These are phyloP conservation scores for Phallus indusiatus DNA, from an alignment of 768 basidiomycete genomes.

Conservation along the genomic window DNA sequence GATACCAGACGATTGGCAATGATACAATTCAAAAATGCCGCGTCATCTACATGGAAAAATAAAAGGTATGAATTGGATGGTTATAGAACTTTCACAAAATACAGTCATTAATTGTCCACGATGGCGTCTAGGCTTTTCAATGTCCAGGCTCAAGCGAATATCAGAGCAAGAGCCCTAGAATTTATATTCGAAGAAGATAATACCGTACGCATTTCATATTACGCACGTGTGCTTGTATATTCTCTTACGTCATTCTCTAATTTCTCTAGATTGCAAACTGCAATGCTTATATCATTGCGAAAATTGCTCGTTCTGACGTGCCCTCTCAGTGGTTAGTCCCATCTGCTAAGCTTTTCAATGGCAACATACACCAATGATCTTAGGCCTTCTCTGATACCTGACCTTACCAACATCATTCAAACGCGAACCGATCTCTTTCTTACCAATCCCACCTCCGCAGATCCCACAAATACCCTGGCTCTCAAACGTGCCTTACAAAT, in stretches of 20 bases:
- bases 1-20: slow-evolving; percentile 70
- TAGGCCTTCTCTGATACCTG: slow-evolving; percentile 53
- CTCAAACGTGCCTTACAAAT: slow-evolving; percentile 56
- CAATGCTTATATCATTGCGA: slow-evolving; percentile 65
- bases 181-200: slow-evolving; percentile 75
- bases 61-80: slow-evolving; percentile 47
- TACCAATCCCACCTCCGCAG: slow-evolving; percentile 25
- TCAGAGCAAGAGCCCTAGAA: slow-evolving; percentile 52
- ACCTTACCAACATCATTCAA: slow-evolving; percentile 48
- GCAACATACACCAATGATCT: slow-evolving; percentile 9
- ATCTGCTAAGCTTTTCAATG: neutral
- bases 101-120: neutral
- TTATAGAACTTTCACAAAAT: neutral
- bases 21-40: slow-evolving; percentile 83
- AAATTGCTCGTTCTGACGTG: slow-evolving; percentile 71
- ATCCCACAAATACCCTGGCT: slow-evolving; percentile 36
- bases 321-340: slow-evolving; percentile 55
- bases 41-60: slow-evolving; percentile 65
- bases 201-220: slow-evolving; percentile 39
- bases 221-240: neutral
- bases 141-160: slow-evolving; percentile 55
- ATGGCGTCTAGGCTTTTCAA: slow-evolving; percentile 48
- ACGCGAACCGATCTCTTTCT: slow-evolving; percentile 42
- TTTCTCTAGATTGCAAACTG: slow-evolving; percentile 63
- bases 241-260: slow-evolving; percentile 6